A percentile compares a stretch with the other conserved stretches of the same genome.
These are phyloP conservation scores for Exobasidium rhododendri DNA, from an alignment of 1,284 basidiomycete genomes.

Conservation along the genomic window DNA sequence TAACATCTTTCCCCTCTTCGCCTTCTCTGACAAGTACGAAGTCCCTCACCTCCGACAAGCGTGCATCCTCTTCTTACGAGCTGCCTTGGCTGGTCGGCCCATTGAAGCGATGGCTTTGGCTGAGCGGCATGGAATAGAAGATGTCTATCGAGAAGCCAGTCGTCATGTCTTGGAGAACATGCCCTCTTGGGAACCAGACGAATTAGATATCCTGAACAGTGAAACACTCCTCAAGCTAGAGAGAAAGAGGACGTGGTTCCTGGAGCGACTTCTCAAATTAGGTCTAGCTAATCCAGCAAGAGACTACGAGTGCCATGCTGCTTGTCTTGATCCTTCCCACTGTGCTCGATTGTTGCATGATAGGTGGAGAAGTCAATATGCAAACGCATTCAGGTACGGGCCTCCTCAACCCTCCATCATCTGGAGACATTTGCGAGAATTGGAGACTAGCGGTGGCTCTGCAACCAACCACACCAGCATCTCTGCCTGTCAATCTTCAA, in stretches of 20 bases:
- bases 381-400: slow-evolving; percentile 82
- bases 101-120: slow-evolving; percentile 43
- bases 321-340: slow-evolving; percentile 73
- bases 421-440: slow-evolving; percentile 30
- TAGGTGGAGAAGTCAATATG: slow-evolving; percentile 84
- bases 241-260: slow-evolving; percentile 40
- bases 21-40: slow-evolving; percentile 38
- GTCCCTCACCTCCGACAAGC: slow-evolving; percentile 28
- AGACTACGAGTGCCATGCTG: slow-evolving; percentile 71
- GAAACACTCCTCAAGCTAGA: slow-evolving; percentile 39
- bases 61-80: slow-evolving; percentile 27
- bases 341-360: slow-evolving; percentile 89
- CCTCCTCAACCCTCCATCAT: slow-evolving; percentile 63
- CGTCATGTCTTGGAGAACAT: slow-evolving; percentile 43
- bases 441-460: slow-evolving; percentile 17
- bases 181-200: slow-evolving; percentile 28
- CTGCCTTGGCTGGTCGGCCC: slow-evolving; percentile 34
- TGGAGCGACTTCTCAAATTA: slow-evolving; percentile 86
- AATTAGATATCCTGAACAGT: slow-evolving; percentile 23
- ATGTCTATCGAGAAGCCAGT: slow-evolving; percentile 33
- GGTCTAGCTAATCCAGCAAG: slow-evolving; percentile 78
- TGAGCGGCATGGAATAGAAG: slow-evolving; percentile 29
- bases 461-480: background rate
- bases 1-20: slow-evolving; percentile 28
- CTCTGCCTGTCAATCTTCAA: slow-evolving; percentile 24